Conservation (phyloP, 495 filamentous ascomycete species). For the Xylaria venustula region DNA sequence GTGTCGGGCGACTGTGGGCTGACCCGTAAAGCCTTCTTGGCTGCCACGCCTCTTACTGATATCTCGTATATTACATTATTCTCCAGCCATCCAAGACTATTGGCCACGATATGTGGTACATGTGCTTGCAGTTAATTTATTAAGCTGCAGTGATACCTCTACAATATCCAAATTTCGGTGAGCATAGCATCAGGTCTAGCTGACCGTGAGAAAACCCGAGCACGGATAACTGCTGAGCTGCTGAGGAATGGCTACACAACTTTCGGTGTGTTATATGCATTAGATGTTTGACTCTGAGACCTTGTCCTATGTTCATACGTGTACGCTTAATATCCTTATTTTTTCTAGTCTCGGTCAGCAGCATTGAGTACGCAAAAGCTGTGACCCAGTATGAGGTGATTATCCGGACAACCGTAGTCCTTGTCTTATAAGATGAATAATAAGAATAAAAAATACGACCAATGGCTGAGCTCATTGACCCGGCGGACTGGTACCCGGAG, state of each 20-base stretch:
- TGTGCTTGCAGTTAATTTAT: neutral
- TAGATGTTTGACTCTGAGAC: neutral
- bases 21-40: neutral
- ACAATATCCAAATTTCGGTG: neutral
- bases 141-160: neutral
- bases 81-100: neutral
- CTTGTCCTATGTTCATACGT: no score
- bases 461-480: no score
- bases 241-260: neutral
- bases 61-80: neutral
- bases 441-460: no score
- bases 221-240: no score
- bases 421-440: no score
- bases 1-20: constrained; percentile 6
- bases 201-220: neutral
- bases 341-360: no score
- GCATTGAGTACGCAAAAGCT: no score
- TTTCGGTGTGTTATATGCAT: neutral
- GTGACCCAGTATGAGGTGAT: no score
- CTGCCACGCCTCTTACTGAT: neutral
- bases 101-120: neutral
- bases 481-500: neutral
- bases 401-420: no score
- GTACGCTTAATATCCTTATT: no score
- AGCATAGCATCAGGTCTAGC: neutral